Evolutionary conservation across 345 rosid species (phyloP), one percentile per base, ranked within the genome.

Genomic region (Clarkia xantiana): DNA sequence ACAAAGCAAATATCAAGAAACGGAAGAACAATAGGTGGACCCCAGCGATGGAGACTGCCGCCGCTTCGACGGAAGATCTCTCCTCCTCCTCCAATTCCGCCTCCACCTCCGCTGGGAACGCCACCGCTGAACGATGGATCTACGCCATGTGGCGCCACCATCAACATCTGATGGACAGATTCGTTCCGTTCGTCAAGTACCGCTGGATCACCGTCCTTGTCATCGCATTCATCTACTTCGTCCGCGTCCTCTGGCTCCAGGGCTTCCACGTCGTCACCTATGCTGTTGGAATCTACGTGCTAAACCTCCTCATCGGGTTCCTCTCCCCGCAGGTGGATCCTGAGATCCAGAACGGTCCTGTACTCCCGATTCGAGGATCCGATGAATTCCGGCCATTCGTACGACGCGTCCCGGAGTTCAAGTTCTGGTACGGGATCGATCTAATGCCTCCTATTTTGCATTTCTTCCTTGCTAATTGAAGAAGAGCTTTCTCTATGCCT

Each of bases 301-400:
- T 90, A 25, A 90, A 81, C 52, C 84, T 86, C 51, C 72, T 90
- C 60, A 83, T 91, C 38, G 94, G 84, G 4, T 91, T 91, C 55
- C 73, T 91, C 11, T 86, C 98, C 39, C 98, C 98, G 47, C 96
- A 81, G 63, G 82, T 83, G 38, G 98, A 91, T 61, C 98, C 93
- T 3, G 96, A 84, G 71, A 60, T 67, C 40, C 63, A 61, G 51
- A 52, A 73, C 13, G 88, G 78, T 0, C 91, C 94, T 4, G 14
- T 70, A 8, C 79, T 88, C 19, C 97, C 97, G n/a, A 84, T 86
- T 44, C 86, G 84, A 6, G 64, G 79, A 71, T 81, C 97, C 55
- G 97, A 88, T 36, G 97, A 88, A 78, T 88, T 81, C 63, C 74
- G 98, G 17, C 96, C 98, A 11, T 91, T 91, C 46, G 89, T 80